Percentiles rank a stretch among this genome's conserved stretches.
Conservation (phyloP, 2,329 filamentous ascomycete species). For the Penicillium thymicola region DNA sequence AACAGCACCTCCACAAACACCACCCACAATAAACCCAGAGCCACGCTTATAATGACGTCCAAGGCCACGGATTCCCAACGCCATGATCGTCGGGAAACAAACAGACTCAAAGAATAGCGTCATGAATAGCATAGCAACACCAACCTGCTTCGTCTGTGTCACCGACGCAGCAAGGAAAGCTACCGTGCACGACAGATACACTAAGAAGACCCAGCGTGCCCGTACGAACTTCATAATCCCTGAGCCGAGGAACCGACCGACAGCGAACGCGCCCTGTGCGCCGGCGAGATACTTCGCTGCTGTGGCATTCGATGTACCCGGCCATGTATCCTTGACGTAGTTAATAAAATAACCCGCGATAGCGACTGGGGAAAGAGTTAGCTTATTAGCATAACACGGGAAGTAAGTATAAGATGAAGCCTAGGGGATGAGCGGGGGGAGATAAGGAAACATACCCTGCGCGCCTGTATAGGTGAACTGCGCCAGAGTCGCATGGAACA, state of each 20-base stretch:
- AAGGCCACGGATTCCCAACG: conserved; percentile 71
- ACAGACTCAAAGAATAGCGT: conserved; percentile 81
- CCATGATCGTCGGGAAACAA: conserved; percentile 78
- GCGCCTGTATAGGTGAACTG: conserved; percentile 80
- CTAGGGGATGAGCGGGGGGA: too few species aligned
- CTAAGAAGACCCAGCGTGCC: conserved; percentile 67
- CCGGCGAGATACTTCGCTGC: conserved; percentile 69
- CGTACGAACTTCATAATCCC: conserved; percentile 64
- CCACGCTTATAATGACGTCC: conserved; percentile 76
- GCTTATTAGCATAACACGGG: background rate
- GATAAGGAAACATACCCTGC: conserved; percentile 50
- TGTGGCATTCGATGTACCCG: conserved; percentile 51
- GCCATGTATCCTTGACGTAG: conserved; percentile 62
- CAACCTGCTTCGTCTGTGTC: conserved; percentile 47
- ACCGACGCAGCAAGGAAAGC: conserved; percentile 55
- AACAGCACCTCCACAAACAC: conserved; percentile 68
- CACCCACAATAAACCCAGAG: conserved; percentile 68
- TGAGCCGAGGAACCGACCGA: conserved; percentile 68
- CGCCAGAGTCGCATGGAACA: conserved; percentile 72
- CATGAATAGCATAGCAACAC: conserved; percentile 59
- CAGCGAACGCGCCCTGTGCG: conserved; percentile 68
- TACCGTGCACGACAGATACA: conserved; percentile 63
- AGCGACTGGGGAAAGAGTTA: conserved; percentile 32
- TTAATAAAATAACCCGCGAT: conserved; percentile 68
- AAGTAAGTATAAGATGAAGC: background rate